Conservation (phyloP, 192 early-diverging fungal genomes). For the Mycoemilia scoparia region DNA sequence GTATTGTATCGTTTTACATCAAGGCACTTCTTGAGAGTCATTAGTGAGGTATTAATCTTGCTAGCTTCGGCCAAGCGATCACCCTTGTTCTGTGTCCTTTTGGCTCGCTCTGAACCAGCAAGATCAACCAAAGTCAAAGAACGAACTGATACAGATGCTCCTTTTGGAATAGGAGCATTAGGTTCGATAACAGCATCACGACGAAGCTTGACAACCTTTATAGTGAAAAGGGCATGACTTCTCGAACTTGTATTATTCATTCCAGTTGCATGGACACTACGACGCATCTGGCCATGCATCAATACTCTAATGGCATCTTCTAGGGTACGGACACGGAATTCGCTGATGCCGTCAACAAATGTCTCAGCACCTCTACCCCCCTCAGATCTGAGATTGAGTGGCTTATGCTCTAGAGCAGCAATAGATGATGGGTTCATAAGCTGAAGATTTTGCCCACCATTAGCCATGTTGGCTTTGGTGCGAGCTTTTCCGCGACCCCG, state of each 20-base stretch:
- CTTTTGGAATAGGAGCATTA: background rate
- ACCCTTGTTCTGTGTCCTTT: conserved; percentile 31
- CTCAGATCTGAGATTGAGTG: conserved; percentile 14
- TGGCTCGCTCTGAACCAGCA: conserved; percentile 47
- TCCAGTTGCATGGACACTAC: conserved; percentile 35
- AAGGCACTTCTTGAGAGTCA: conserved; percentile 55
- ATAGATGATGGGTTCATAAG: conserved; percentile 13
- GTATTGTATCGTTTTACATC: conserved; percentile 39
- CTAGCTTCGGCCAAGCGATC: conserved; percentile 41
- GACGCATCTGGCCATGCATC: conserved; percentile 34
- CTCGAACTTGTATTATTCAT: conserved; percentile 35
- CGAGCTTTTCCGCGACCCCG: background rate
- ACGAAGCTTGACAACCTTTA: conserved; percentile 38
- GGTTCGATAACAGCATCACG: conserved; percentile 16
- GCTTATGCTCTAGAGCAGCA: conserved; percentile 6
- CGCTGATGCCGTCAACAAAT: conserved; percentile 44
- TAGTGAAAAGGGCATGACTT: conserved; percentile 50
- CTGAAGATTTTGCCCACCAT: background rate
- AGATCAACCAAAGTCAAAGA: conserved; percentile 45
- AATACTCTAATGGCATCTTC: conserved; percentile 41
- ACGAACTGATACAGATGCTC: conserved; percentile 12
- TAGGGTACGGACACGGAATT: conserved; percentile 32
- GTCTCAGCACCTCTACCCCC: conserved; percentile 22
- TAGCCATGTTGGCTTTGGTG: conserved; percentile 1
- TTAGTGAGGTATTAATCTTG: conserved; percentile 49